Conservation (phyloP, 257 asterid genomes). For the Scutellaria galericulata region DNA sequence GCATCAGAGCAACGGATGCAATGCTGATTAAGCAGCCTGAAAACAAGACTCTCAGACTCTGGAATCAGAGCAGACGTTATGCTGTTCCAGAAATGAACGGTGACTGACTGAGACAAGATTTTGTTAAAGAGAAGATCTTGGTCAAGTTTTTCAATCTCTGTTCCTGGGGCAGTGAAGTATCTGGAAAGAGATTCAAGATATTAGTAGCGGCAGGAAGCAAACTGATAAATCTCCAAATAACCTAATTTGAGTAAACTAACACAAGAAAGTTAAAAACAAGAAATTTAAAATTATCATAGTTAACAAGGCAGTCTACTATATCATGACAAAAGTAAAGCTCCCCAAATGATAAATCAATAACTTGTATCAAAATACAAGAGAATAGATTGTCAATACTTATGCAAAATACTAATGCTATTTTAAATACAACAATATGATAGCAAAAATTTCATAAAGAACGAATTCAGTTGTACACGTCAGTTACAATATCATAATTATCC, state of each 20-base stretch:
- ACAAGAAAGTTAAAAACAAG: not conserved
- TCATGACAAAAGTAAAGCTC: conserved; percentile 2
- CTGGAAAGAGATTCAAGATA: conserved; percentile 45
- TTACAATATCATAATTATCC: not conserved
- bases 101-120: conserved; percentile 52
- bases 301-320: not conserved
- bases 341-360: not conserved
- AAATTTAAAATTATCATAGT: no score
- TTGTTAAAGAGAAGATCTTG: conserved; percentile 58
- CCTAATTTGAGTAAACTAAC: conserved; percentile 4
- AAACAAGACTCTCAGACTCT: conserved; percentile 70
- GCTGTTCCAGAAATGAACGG: conserved; percentile 84
- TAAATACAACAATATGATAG: not conserved
- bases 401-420: not conserved
- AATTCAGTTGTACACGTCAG: conserved; percentile 6
- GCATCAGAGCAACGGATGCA: conserved; percentile 79
- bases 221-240: not conserved
- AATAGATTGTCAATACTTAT: conserved; percentile 1
- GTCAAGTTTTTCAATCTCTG: conserved; percentile 54
- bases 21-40: conserved; percentile 58
- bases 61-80: conserved; percentile 81
- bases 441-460: not conserved
- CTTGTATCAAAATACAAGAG: conserved; percentile 14
- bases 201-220: conserved; percentile 21
- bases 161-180: conserved; percentile 71